Evolutionary conservation across 768 basidiomycete genomes (phyloP), one percentile per base, ranked within the genome.

Genomic region (Auriscalpium orientale): DNA sequence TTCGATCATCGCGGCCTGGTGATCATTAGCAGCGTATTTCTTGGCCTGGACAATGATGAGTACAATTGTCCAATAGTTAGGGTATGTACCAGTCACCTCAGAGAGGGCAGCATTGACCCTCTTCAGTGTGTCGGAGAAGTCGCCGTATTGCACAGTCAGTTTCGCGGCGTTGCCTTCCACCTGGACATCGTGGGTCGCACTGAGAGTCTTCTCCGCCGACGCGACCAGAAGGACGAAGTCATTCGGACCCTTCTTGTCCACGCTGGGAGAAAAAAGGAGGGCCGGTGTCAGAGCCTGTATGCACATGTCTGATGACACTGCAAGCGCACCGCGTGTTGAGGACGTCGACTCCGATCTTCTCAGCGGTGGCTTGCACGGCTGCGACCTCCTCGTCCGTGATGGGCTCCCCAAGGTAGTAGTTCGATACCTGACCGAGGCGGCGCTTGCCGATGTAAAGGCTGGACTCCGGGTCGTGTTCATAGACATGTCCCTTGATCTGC

Each of bases 371-470:
- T 67, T 93, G 91, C 21, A 94, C 79, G 1, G 78, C 77, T 21
- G 83, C 81, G 7, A 92, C 89, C 66, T 93, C 92, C 0, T 82
- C 81, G 57, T 91, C 87, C n/a, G 79, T 76, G 20, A 87, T 81
- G 10, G 78, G 66, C 57, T 87, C 78, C 1, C 89, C 90, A 28
- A 85, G 81, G 66, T 95, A 95, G 69, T 94, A 95, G 66, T 91
- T 90, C 34, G 85, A 89, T 52, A 90, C 67, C 57, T 93, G 89
- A 1, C 91, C 91, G 20, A 82, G 74, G 53, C 70, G 76, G 46
- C 84, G 87, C 67, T 93, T 92, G 51, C 91, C 91, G 59, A 95
- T 86, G 67, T 80, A 84, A 56, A 91, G 75, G 51, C 77, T 80
- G 1, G 77, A 68, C 65, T 89, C 84, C 2, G 91, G 91, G 22